Percentiles rank a stretch among this genome's conserved stretches.
Conservation (phyloP, 1,284 basidiomycete species). For the Macrocystidia cucumis region DNA sequence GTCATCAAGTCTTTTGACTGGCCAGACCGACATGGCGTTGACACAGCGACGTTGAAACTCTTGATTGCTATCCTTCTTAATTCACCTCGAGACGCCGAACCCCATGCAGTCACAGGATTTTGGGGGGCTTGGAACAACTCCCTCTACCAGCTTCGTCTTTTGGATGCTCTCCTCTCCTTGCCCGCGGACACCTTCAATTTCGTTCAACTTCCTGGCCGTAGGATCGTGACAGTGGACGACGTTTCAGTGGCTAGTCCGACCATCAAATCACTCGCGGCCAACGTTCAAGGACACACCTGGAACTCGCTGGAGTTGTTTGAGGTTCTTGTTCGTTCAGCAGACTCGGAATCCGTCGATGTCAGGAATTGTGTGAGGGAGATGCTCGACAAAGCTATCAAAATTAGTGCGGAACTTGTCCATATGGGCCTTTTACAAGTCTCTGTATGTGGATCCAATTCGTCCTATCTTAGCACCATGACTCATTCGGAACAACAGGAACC, state of each 20-base stretch:
- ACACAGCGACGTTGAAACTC: conserved; percentile 76
- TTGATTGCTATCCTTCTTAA: conserved; percentile 75
- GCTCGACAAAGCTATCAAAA: conserved; percentile 87
- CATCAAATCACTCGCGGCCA: conserved; percentile 77
- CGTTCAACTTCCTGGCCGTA: conserved; percentile 72
- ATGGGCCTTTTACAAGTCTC: conserved; percentile 90
- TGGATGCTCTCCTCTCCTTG: conserved; percentile 83
- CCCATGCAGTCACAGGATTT: conserved; percentile 74
- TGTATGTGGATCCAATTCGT: conserved; percentile 39
- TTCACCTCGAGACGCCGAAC: conserved; percentile 60
- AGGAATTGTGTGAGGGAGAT: conserved; percentile 78
- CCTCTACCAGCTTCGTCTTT: conserved; percentile 79
- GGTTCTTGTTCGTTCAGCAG: conserved; percentile 74
- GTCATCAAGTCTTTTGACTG: conserved; percentile 77
- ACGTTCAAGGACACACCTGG: conserved; percentile 89
- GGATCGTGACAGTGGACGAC: conserved; percentile 82
- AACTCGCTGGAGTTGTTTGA: conserved; percentile 91
- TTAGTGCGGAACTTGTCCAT: conserved; percentile 91
- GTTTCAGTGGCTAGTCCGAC: conserved; percentile 80
- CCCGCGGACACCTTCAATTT: conserved; percentile 90
- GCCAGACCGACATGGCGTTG: conserved; percentile 70
- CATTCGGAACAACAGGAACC: conserved; percentile 41
- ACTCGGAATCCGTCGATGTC: conserved; percentile 66
- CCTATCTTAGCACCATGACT: background rate
- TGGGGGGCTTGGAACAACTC: conserved; percentile 84